Conservation (phyloP, 2,329 filamentous ascomycete genomes). For the Fusarium sp. region DNA sequence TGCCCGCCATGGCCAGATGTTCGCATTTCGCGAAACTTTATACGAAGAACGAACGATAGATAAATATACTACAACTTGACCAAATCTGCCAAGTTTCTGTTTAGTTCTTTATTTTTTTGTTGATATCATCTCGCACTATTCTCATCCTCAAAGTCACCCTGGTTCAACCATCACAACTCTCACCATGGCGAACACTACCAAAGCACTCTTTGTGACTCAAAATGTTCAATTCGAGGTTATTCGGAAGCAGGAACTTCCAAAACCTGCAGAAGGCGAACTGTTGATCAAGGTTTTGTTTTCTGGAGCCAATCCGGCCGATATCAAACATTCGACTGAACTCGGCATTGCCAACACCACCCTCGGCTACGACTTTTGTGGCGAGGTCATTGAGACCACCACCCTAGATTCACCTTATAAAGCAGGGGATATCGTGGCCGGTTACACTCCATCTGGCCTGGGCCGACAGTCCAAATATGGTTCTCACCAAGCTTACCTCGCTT, state of each 20-base stretch:
- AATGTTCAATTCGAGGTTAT: not conserved
- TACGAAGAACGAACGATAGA: not conserved
- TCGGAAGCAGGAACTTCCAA: not conserved
- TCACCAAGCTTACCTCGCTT: not conserved
- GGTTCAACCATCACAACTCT: not conserved
- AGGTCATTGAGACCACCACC: not conserved
- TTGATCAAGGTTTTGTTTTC: not conserved
- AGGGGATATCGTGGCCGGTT: not conserved
- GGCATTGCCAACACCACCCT: not conserved
- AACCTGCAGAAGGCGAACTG: not conserved
- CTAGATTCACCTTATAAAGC: not conserved
- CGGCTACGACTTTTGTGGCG: slow-evolving; percentile 10
- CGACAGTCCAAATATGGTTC: not conserved
- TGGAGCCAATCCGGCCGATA: not conserved
- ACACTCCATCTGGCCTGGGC: not conserved
- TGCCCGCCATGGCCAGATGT: not conserved
- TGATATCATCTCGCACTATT: not conserved
- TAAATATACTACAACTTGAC: not conserved
- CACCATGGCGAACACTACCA: not conserved
- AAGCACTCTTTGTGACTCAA: not conserved
- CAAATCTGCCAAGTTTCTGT: not conserved
- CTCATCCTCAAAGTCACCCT: not conserved
- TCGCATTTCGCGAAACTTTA: not conserved
- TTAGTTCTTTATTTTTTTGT: not conserved
- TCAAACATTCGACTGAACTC: not conserved